Percentiles rank a stretch among this genome's conserved stretches.
phyloP scores from a whole-genome alignment of 2,329 filamentous ascomycete species.

The Ceratocystis variospora region DNA sequence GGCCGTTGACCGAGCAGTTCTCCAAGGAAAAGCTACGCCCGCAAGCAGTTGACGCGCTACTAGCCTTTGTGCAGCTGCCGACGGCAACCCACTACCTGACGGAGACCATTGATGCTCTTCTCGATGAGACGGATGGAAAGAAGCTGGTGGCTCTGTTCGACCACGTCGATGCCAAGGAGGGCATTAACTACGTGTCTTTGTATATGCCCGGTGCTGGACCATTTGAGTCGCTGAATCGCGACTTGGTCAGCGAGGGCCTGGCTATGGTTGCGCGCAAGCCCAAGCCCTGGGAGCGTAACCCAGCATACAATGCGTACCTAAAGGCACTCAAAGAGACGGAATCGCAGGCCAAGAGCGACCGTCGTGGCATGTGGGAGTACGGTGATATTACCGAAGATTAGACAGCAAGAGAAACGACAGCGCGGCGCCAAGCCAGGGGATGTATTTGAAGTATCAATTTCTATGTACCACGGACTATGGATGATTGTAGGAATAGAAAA shows the following conservation, averaged over 20 bases:
- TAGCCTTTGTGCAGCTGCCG: slow-evolving; percentile 84
- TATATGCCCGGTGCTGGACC: slow-evolving; percentile 60
- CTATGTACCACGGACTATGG: background rate
- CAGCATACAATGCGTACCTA: slow-evolving; percentile 55
- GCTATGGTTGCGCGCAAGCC: slow-evolving; percentile 88
- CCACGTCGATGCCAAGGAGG: slow-evolving; percentile 63
- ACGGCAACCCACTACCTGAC: slow-evolving; percentile 66
- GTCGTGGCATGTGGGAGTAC: slow-evolving; percentile 94
- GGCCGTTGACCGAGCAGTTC: slow-evolving; percentile 70
- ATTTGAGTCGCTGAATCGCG: slow-evolving; percentile 76
- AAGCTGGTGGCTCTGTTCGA: slow-evolving; percentile 86
- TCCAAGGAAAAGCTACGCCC: slow-evolving; percentile 65
- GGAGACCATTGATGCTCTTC: slow-evolving; percentile 65
- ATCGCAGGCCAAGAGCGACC: slow-evolving; percentile 62
- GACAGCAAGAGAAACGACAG: slow-evolving; percentile 14
- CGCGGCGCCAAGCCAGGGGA: background rate
- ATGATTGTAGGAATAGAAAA: background rate
- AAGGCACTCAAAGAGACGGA: slow-evolving; percentile 60
- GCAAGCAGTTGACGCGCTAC: slow-evolving; percentile 73
- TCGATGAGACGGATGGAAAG: slow-evolving; percentile 58
- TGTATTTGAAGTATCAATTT: background rate
- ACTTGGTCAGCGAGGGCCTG: slow-evolving; percentile 68
- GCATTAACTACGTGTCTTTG: slow-evolving; percentile 71
- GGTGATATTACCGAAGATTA: slow-evolving; percentile 89
- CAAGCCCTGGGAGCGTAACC: slow-evolving; percentile 73